Conservation (phyloP, 179 eudicot genomes). For the Carnegiea gigantea region DNA sequence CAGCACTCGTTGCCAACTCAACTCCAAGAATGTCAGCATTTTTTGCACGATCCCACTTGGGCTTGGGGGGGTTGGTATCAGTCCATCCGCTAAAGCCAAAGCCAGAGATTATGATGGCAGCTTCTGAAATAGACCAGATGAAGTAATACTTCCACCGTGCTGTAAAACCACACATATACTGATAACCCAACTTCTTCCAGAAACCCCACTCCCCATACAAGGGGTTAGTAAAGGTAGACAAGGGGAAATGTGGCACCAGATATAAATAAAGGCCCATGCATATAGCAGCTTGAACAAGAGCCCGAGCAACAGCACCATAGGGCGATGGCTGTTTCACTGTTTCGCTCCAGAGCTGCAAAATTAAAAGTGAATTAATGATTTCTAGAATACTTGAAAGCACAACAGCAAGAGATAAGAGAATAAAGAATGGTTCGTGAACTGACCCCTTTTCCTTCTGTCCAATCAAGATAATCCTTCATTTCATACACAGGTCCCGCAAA, state of each 20-base stretch:
- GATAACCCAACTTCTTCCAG: slow-evolving; percentile 70
- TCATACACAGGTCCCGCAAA: slow-evolving; percentile 98
- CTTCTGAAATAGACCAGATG: slow-evolving; percentile 90
- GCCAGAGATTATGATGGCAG: slow-evolving; percentile 73
- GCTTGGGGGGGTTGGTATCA: slow-evolving; percentile 57
- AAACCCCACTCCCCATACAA: slow-evolving; percentile 73
- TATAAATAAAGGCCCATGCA: slow-evolving; percentile 88
- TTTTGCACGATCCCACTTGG: slow-evolving; percentile 90
- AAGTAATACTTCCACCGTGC: slow-evolving; percentile 95
- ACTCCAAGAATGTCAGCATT: slow-evolving; percentile 90
- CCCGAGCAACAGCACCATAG: slow-evolving; percentile 60
- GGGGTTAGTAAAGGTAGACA: slow-evolving; percentile 65
- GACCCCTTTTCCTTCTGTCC: slow-evolving; percentile 95
- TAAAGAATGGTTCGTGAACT: slow-evolving; percentile 32
- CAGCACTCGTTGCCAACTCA: slow-evolving; percentile 93
- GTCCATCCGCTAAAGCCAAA: slow-evolving; percentile 96
- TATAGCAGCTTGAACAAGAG: slow-evolving; percentile 83
- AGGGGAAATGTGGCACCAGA: slow-evolving; percentile 69
- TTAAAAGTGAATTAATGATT: slow-evolving; percentile 18
- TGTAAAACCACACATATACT: slow-evolving; percentile 81
- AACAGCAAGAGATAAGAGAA: slow-evolving; percentile 26
- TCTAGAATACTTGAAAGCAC: background rate
- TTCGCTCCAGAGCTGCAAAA: slow-evolving; percentile 64
- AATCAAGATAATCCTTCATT: slow-evolving; percentile 94
- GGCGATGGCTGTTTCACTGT: slow-evolving; percentile 76